phyloP scores from a whole-genome alignment of 805 yeast genomes.

The Spencermartinsiella europaea region DNA sequence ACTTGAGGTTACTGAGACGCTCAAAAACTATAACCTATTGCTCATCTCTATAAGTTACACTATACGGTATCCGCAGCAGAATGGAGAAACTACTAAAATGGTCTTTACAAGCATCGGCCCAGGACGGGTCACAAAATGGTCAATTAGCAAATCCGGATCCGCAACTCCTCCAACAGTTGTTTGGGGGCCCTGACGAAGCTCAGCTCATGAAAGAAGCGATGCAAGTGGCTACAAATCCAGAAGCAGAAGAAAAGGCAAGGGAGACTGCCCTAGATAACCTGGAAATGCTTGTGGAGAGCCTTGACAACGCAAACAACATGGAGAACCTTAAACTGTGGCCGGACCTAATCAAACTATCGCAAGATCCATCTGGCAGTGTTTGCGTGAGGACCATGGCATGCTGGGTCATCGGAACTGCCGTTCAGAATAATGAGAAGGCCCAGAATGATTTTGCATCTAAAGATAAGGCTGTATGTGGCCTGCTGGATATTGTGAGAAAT shows the following conservation, averaged over 20 bases:
- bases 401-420: constrained; percentile 82
- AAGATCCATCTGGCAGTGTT: constrained; percentile 28
- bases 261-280: constrained; percentile 81
- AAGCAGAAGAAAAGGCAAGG: constrained; percentile 57
- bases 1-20: too few species aligned
- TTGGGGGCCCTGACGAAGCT: constrained; percentile 83
- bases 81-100: constrained; percentile 93
- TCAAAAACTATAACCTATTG: too few species aligned
- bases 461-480: constrained; percentile 26
- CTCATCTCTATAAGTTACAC: too few species aligned
- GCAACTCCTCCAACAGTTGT: constrained; percentile 69
- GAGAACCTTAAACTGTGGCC: constrained; percentile 82
- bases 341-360: constrained; percentile 51
- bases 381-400: constrained; percentile 56
- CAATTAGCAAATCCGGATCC: constrained; percentile 63
- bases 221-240: constrained; percentile 50
- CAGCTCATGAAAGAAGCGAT: constrained; percentile 79
- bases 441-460: constrained; percentile 60
- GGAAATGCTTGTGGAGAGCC: constrained; percentile 87
- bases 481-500: constrained; percentile 25
- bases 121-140: constrained; percentile 56
- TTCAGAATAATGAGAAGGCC: constrained; percentile 77
- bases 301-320: constrained; percentile 92
- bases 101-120: constrained; percentile 77
- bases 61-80: too few species aligned